Percentiles rank a stretch among this genome's conserved stretches.
Evolutionary conservation across 192 early-diverging fungal genomes (phyloP).

Genomic region (Polychytrium aggregatum): DNA sequence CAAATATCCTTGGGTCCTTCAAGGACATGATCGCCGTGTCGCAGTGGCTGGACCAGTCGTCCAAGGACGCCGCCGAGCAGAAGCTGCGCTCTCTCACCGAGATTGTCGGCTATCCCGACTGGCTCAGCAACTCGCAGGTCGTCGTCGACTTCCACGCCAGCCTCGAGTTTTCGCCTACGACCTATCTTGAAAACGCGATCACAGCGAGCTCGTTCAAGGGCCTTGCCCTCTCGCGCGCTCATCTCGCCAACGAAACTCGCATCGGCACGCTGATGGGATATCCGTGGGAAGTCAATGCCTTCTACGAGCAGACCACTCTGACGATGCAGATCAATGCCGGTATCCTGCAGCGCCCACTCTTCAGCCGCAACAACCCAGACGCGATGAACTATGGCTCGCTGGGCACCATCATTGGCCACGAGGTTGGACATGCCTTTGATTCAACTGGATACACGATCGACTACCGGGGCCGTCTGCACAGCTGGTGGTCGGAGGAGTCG

Average conservation of each 20-base stretch:
- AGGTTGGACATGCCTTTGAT: constrained; percentile 69
- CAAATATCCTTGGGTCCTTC: constrained; percentile 31
- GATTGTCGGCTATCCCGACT: constrained; percentile 53
- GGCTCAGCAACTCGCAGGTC: constrained; percentile 41
- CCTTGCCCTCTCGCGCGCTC: constrained; percentile 21
- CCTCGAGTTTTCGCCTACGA: constrained; percentile 24
- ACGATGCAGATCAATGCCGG: constrained; percentile 41
- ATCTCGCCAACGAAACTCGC: constrained; percentile 8
- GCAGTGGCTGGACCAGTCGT: constrained; percentile 49
- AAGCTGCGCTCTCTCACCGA: constrained; percentile 46
- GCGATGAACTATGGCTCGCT: constrained; percentile 58
- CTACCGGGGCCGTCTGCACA: constrained; percentile 28
- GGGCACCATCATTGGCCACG: constrained; percentile 64
- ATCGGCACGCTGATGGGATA: constrained; percentile 23
- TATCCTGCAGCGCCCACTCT: constrained; percentile 57
- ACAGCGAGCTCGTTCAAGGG: constrained; percentile 24
- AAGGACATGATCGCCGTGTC: constrained; percentile 22
- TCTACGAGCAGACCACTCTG: constrained; percentile 17
- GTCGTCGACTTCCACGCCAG: constrained; percentile 41
- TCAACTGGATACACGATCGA: constrained; percentile 43
- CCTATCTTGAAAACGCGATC: constrained; percentile 55
- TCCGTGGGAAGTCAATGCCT: constrained; percentile 34
- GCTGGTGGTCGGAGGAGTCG: constrained; percentile 30
- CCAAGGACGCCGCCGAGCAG: constrained; percentile 33
- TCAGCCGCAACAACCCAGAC: constrained; percentile 35